These are phyloP conservation scores for Lactifluus pinguis DNA, from an alignment of 768 basidiomycete genomes.

Conservation along the genomic window DNA sequence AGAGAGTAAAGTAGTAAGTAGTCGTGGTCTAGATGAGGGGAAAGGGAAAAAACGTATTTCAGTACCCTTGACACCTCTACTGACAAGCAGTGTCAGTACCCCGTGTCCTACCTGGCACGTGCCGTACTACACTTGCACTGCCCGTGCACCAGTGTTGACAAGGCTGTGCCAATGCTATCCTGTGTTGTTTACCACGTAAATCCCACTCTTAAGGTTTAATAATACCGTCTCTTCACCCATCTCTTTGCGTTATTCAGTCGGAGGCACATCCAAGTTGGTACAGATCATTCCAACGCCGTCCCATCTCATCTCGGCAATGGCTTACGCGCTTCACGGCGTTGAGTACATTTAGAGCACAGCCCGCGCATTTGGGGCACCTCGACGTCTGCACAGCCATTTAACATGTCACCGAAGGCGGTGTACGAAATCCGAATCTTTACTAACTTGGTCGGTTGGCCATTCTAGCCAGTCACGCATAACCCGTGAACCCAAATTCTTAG, in stretches of 20 bases:
- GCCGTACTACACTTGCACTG: background rate
- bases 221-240: background rate
- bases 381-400: background rate
- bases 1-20: background rate
- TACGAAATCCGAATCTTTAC: background rate
- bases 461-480: too few relatives aligned
- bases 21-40: background rate
- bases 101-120: background rate
- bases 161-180: background rate
- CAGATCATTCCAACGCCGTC: too few relatives aligned
- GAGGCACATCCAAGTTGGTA: too few relatives aligned
- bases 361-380: background rate
- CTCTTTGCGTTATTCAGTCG: too few relatives aligned
- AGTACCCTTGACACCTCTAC: conserved; percentile 2
- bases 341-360: background rate
- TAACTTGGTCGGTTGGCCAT: too few relatives aligned
- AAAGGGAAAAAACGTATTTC: background rate
- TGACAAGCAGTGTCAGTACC: background rate
- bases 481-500: too few relatives aligned
- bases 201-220: too few relatives aligned
- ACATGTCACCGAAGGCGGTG: background rate
- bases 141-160: background rate
- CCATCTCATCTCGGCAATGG: background rate
- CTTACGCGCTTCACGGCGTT: background rate
- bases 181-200: too few relatives aligned